phyloP scores from a whole-genome alignment of 306 rosid genomes.

The Dryas octopetala region DNA sequence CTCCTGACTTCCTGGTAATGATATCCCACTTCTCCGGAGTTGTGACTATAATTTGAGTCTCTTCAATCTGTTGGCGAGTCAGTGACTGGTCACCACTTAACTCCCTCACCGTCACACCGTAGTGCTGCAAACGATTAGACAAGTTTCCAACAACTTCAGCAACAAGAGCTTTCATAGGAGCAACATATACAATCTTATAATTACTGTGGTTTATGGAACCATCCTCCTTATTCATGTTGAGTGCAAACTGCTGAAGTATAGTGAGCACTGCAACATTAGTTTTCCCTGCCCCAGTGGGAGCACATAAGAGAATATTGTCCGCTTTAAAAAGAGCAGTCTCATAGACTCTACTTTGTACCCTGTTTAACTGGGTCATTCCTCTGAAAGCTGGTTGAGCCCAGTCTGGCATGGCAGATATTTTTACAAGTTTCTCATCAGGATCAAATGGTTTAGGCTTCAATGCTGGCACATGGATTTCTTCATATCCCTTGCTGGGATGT shows the following conservation, averaged over 20 bases:
- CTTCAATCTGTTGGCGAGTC: conserved; percentile 91
- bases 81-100: conserved; percentile 92
- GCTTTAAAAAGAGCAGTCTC: conserved; percentile 76
- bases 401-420: conserved; percentile 77
- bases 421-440: conserved; percentile 63
- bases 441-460: conserved; percentile 71
- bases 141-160: conserved; percentile 96
- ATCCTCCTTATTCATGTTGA: conserved; percentile 69
- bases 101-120: conserved; percentile 81
- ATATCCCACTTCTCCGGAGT: conserved; percentile 99
- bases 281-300: conserved; percentile 99
- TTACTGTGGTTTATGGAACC: conserved; percentile 76
- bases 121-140: conserved; percentile 87
- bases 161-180: conserved; percentile 99
- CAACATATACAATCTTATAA: conserved; percentile 92
- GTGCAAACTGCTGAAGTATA: conserved; percentile 83
- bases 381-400: conserved; percentile 95
- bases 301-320: conserved; percentile 78
- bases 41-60: conserved; percentile 94
- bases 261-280: conserved; percentile 98
- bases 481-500: conserved; percentile 74
- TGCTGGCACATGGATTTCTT: conserved; percentile 90
- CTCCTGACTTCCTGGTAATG: conserved; percentile 91
- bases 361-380: conserved; percentile 89
- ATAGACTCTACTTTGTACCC: conserved; percentile 91